Percentiles rank a stretch among this genome's conserved stretches.
Evolutionary conservation across 805 yeast species (phyloP).

Genomic region (Yamadazyma paraphyllophila): DNA sequence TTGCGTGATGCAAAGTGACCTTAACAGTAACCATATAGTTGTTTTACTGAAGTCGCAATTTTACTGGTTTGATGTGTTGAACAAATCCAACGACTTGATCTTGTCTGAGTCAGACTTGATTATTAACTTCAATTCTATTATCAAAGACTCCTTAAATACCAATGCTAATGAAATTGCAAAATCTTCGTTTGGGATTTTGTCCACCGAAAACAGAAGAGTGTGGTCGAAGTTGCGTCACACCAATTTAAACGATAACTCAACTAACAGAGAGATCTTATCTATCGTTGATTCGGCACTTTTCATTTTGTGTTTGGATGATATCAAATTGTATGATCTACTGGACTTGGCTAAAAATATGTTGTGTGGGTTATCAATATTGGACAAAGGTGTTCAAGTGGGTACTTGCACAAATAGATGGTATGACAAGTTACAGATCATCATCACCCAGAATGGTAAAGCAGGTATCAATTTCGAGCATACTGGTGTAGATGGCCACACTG

Average conservation of each 20-base stretch:
- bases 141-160: constrained; percentile 64
- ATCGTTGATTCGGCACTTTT: constrained; percentile 81
- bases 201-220: constrained; percentile 83
- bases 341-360: constrained; percentile 80
- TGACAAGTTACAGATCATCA: constrained; percentile 84
- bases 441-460: constrained; percentile 86
- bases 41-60: constrained; percentile 84
- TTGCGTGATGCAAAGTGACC: constrained; percentile 82
- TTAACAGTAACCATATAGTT: constrained; percentile 72
- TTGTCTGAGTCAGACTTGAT: constrained; percentile 73
- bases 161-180: constrained; percentile 60
- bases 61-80: constrained; percentile 93
- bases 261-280: constrained; percentile 67
- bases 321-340: constrained; percentile 57
- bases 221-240: constrained; percentile 78
- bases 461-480: constrained; percentile 94
- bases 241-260: constrained; percentile 41
- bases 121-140: constrained; percentile 69
- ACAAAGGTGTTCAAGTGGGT: constrained; percentile 87
- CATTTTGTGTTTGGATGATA: constrained; percentile 79
- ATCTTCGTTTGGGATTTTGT: constrained; percentile 82
- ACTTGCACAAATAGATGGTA: constrained; percentile 95
- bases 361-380: constrained; percentile 77
- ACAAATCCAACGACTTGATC: constrained; percentile 65
- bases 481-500: constrained; percentile 95